Percentiles rank a stretch among this genome's conserved stretches.
Conservation (phyloP, 2,329 filamentous ascomycete species). For the Incumbomyces lentus region DNA sequence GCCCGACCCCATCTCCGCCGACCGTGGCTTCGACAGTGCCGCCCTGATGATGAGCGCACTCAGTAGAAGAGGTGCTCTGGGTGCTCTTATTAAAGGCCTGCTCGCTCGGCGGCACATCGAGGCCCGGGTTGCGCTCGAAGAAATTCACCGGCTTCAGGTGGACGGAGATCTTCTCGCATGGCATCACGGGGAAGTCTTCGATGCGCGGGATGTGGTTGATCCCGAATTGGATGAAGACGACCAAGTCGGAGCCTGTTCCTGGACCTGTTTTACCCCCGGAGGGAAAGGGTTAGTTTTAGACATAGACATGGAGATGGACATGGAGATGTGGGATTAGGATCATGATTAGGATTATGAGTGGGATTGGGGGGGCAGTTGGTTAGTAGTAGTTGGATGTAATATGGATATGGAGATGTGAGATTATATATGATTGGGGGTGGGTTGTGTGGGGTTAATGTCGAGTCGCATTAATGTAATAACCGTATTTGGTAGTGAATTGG, state of each 20-base stretch:
- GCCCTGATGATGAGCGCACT: constrained; percentile 15
- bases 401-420: too few species aligned
- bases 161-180: constrained; percentile 44
- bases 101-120: constrained; percentile 36
- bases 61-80: not conserved
- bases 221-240: constrained; percentile 49
- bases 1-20: constrained; percentile 3
- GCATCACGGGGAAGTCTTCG: constrained; percentile 62
- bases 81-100: constrained; percentile 31
- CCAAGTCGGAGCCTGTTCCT: constrained; percentile 36
- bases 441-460: too few species aligned
- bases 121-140: constrained; percentile 42
- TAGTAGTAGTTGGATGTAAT: too few species aligned
- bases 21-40: constrained; percentile 9
- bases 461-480: too few species aligned
- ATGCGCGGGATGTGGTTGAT: constrained; percentile 55
- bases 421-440: too few species aligned
- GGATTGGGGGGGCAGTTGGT: too few species aligned
- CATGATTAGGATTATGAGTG: too few species aligned
- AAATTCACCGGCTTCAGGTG: constrained; percentile 42
- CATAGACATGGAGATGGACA: too few species aligned
- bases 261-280: too few species aligned
- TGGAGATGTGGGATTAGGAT: too few species aligned
- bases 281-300: too few species aligned
- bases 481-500: too few species aligned